phyloP scores from a whole-genome alignment of 1,284 basidiomycete genomes.

The Agaricales sp. region DNA sequence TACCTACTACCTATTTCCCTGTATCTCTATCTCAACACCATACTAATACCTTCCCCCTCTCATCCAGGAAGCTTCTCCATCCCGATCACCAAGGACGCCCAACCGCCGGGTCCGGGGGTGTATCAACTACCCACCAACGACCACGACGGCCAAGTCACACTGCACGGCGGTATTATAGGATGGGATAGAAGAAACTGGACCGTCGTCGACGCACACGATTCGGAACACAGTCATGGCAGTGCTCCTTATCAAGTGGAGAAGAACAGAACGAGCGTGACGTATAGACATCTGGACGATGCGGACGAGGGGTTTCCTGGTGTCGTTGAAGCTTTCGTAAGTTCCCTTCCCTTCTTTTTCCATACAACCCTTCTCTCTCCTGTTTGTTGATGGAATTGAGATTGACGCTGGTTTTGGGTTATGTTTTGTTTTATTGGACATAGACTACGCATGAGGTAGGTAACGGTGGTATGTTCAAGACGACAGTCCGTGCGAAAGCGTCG shows the following conservation, averaged over 20 bases:
- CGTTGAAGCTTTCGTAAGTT: conserved; percentile 34
- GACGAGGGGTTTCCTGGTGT: conserved; percentile 47
- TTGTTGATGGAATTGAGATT: too few species aligned
- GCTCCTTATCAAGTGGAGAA: too few species aligned
- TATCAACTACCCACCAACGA: conserved; percentile 44
- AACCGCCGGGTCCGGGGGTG: conserved; percentile 32
- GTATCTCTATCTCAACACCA: background rate
- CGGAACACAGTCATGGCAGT: too few species aligned
- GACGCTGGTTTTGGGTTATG: too few species aligned
- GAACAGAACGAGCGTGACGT: conserved; percentile 35
- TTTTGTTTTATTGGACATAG: conserved; percentile 19
- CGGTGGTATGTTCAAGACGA: conserved; percentile 33
- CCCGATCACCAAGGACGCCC: conserved; percentile 37
- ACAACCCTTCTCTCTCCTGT: too few species aligned
- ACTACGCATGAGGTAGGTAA: conserved; percentile 39
- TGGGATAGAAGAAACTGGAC: conserved; percentile 50
- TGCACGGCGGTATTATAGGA: conserved; percentile 43
- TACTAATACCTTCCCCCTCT: background rate
- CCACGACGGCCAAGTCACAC: conserved; percentile 31
- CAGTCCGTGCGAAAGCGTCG: conserved; percentile 34
- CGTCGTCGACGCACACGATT: too few species aligned
- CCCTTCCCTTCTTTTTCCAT: too few species aligned
- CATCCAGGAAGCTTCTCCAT: conserved; percentile 48
- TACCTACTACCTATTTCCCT: too few species aligned
- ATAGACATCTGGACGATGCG: conserved; percentile 36